Evolutionary conservation across 192 early-diverging fungal species (phyloP).

Genomic region (Backusella morwellensis): DNA sequence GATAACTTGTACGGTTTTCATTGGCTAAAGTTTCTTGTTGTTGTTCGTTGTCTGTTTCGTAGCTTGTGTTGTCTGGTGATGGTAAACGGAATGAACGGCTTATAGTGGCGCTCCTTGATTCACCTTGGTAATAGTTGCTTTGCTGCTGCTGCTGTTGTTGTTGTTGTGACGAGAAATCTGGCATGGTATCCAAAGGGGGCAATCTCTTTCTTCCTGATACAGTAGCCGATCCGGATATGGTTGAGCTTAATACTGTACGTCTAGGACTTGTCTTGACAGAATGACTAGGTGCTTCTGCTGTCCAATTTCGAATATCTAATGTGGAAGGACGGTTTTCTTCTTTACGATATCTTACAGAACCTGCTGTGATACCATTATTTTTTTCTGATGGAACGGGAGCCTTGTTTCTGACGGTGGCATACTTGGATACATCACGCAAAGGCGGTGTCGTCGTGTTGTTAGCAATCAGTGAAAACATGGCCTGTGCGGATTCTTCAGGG

Average conservation of each 20-base stretch:
- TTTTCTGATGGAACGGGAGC: neutral
- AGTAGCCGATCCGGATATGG: conserved; percentile 4
- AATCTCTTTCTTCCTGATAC: neutral
- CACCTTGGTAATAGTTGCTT: neutral
- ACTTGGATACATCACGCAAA: neutral
- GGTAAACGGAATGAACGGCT: conserved; percentile 3
- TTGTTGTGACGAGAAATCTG: neutral
- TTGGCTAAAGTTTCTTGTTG: neutral
- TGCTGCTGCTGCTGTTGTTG: neutral
- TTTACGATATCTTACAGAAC: conserved; percentile 6
- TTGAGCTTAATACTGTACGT: conserved; percentile 4
- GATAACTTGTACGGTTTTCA: neutral
- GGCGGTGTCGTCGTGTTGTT: neutral
- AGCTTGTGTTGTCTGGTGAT: neutral
- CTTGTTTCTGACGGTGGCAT: conserved; percentile 12
- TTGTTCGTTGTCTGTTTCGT: neutral
- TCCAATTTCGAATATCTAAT: conserved; percentile 11
- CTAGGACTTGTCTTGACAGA: conserved; percentile 3
- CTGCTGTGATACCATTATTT: conserved; percentile 15
- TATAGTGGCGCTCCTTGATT: conserved; percentile 10
- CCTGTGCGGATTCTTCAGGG: conserved; percentile 4
- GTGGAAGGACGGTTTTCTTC: neutral
- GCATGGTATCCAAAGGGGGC: neutral
- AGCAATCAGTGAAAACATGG: conserved; percentile 11
- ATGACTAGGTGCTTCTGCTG: neutral